These are phyloP conservation scores for Prunus fruticosa DNA, from an alignment of 306 rosid species.

Conservation along the genomic window DNA sequence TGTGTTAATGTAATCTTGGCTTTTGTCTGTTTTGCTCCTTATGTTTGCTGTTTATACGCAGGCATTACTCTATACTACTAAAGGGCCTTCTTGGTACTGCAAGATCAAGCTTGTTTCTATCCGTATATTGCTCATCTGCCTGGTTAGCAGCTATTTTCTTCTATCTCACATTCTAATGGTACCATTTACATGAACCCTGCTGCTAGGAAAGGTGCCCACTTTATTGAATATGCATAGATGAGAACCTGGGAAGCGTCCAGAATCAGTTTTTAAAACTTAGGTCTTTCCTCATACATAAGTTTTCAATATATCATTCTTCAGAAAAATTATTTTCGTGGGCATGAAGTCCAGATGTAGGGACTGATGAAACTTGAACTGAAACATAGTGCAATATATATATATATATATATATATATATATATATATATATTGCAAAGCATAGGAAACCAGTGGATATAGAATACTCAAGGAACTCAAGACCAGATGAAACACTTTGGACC, in stretches of 20 bases:
- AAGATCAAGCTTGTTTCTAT: constrained; percentile 94
- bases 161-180: background rate
- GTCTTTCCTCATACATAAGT: background rate
- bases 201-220: background rate
- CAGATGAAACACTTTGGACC: background rate
- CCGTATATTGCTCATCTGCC: constrained; percentile 83
- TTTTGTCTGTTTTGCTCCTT: background rate
- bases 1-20: constrained; percentile 7
- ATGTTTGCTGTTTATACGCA: constrained; percentile 38
- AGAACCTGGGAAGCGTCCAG: background rate
- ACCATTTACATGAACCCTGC: background rate
- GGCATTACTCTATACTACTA: constrained; percentile 63
- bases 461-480: background rate
- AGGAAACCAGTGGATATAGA: background rate
- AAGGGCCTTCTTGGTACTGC: constrained; percentile 89
- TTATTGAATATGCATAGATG: background rate
- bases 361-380: constrained; percentile 2
- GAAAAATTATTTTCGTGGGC: background rate
- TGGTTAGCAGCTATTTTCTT: constrained; percentile 53
- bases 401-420: too few species aligned
- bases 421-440: too few species aligned
- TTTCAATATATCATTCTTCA: background rate
- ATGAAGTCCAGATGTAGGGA: background rate
- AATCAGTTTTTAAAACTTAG: background rate
- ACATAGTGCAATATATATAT: background rate